Base-by-base conservation (phyloP, 306 rosid genomes). In the Castanea crenata region DNA sequence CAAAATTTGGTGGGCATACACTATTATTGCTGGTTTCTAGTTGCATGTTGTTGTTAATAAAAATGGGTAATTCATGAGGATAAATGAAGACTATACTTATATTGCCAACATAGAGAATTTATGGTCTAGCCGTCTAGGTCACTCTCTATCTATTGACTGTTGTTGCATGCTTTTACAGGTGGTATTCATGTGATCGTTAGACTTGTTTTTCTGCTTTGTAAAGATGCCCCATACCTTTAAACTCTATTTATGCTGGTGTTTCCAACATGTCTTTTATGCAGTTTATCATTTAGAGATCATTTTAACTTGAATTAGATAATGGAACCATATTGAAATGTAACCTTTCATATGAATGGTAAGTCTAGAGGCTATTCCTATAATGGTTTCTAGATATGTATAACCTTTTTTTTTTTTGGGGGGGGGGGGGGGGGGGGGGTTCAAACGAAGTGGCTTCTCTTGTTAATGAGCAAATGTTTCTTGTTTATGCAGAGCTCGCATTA, bases 401-500 rank as follows among this genome's bases (percentile, higher is more conserved):
- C 64, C 69, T 34, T 78, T 6, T 35, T 35, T 34, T 34, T 34
- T 35, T 34, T 34, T 34, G 5, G 5, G 2, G 41, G 8, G 34
- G 4, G 2, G 6, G 18, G 5, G 19, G 1, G 1, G 27, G 1
- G 27, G 1, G 27, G 27, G 1, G 4, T 34, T 34, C 38, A 34
- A n/a, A 6, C 7, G 0, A 21, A 46, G 52, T 46, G 15, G 52
- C 19, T 67, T 67, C 51, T 67, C 8, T 74, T 67, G 31, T 64
- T 52, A 51, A 44, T 27, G 74, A 77, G 74, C n/a, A 19, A 56
- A 6, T 59, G 34, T 25, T 10, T 31, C 15, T 68, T 79, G 71
- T 87, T 84, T 76, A 75, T 78, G 51, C 96, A 93, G 99, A 70
- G 90, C 93, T 76, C 92, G 88, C 13, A 90, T 83, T 85, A 83